Percentiles rank a stretch among this genome's conserved stretches.
phyloP scores from a whole-genome alignment of 345 rosid species.

The Odontarrhena argentea region DNA sequence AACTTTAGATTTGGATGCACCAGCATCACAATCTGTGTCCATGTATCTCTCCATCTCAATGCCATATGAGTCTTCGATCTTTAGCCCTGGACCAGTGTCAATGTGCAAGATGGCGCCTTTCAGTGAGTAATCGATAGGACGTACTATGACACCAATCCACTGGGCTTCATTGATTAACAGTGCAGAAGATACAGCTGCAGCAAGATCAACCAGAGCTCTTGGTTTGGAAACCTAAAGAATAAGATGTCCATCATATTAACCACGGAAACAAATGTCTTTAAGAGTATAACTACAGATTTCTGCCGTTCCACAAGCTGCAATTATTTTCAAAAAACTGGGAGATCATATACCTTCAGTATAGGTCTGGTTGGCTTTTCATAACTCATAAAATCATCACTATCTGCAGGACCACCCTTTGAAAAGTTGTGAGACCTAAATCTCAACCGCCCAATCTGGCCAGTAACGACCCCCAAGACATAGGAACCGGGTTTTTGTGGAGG shows the following conservation, averaged over 20 bases:
- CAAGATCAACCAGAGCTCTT: conserved; percentile 94
- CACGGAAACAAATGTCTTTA: conserved; percentile 29
- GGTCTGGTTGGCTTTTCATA: conserved; percentile 94
- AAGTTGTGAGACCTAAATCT: conserved; percentile 94
- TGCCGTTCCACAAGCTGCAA: conserved; percentile 12
- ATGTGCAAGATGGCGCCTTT: conserved; percentile 84
- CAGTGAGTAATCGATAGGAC: conserved; percentile 79
- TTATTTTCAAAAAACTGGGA: conserved; percentile 23
- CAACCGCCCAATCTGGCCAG: conserved; percentile 92
- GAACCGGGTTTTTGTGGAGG: conserved; percentile 96
- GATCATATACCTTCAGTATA: conserved; percentile 71
- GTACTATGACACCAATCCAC: conserved; percentile 82
- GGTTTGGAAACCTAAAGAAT: conserved; percentile 73
- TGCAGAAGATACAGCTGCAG: conserved; percentile 83
- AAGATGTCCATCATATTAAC: conserved; percentile 35
- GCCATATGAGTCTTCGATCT: conserved; percentile 67
- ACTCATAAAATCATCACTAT: conserved; percentile 95
- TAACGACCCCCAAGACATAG: conserved; percentile 89
- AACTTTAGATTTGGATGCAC: conserved; percentile 36
- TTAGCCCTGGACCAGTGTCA: conserved; percentile 96
- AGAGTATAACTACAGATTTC: conserved; percentile 25
- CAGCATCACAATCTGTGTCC: conserved; percentile 39
- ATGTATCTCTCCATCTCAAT: conserved; percentile 82
- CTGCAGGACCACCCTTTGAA: conserved; percentile 96
- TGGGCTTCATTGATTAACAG: conserved; percentile 89